Conservation (phyloP, 495 filamentous ascomycete genomes). For the Cetradonia linearis region DNA sequence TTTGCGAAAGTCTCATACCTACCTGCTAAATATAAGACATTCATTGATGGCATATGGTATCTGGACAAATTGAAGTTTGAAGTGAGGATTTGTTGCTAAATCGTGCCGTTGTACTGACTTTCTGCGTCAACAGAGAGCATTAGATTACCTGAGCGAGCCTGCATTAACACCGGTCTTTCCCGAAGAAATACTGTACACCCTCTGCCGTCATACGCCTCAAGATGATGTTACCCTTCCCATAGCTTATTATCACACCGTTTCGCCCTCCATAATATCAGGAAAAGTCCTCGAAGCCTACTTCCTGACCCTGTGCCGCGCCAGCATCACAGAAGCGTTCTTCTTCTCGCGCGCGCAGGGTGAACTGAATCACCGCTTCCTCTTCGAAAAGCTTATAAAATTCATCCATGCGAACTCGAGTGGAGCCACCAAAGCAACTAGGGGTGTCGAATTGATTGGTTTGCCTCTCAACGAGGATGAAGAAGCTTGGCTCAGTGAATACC, state of each 20-base stretch:
- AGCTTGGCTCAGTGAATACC: conserved; percentile 56
- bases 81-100: conserved; percentile 28
- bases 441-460: conserved; percentile 59
- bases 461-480: conserved; percentile 61
- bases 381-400: conserved; percentile 56
- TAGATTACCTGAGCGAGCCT: conserved; percentile 64
- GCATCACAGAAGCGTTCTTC: conserved; percentile 60
- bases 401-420: conserved; percentile 42
- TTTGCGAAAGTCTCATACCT: conserved; percentile 49
- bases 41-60: conserved; percentile 73
- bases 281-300: conserved; percentile 54
- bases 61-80: conserved; percentile 62
- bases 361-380: conserved; percentile 45
- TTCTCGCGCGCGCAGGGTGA: conserved; percentile 59
- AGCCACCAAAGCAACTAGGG: conserved; percentile 42
- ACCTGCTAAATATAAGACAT: conserved; percentile 59
- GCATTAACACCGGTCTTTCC: conserved; percentile 68
- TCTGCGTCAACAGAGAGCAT: conserved; percentile 41
- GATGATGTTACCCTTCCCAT: conserved; percentile 56
- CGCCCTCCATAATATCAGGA: conserved; percentile 50
- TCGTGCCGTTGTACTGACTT: conserved; percentile 22
- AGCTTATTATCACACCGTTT: conserved; percentile 65
- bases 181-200: conserved; percentile 62
- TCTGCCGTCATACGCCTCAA: conserved; percentile 50
- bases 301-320: conserved; percentile 53